Conservation (phyloP, 2,329 filamentous ascomycete genomes). For the Hymenoscyphus linearis region DNA sequence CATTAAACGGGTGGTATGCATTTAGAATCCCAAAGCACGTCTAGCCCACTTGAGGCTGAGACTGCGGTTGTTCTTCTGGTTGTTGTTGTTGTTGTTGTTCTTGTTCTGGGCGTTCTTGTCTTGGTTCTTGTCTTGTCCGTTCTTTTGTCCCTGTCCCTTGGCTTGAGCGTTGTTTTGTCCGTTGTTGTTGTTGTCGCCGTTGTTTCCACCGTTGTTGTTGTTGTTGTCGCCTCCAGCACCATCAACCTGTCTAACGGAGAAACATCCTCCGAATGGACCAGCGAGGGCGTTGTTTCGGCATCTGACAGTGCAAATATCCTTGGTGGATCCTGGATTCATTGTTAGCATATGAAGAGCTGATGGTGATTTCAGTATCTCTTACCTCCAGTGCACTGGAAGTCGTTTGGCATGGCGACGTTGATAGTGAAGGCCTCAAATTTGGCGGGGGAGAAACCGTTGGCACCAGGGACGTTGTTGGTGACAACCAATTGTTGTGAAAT, state of each 20-base stretch:
- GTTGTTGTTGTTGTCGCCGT: constrained; percentile 40
- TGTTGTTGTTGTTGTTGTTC: constrained; percentile 43
- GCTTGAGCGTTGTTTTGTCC: no score
- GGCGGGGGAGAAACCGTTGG: constrained; percentile 51
- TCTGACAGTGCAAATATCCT: constrained; percentile 56
- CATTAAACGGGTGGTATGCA: neutral
- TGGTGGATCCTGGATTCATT: constrained; percentile 52
- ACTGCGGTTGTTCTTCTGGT: neutral
- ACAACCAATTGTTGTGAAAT: constrained; percentile 50
- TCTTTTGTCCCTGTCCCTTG: no score
- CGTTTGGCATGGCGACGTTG: constrained; percentile 48
- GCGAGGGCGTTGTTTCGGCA: constrained; percentile 56
- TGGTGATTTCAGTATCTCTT: constrained; percentile 36
- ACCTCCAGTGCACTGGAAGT: constrained; percentile 55
- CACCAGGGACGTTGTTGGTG: constrained; percentile 53
- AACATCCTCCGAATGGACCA: constrained; percentile 58
- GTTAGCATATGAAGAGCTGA: constrained; percentile 35
- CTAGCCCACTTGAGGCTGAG: constrained; percentile 3
- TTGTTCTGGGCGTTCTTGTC: constrained; percentile 46
- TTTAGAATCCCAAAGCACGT: neutral
- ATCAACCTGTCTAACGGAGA: constrained; percentile 52
- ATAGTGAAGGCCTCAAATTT: constrained; percentile 44
- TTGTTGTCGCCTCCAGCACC: constrained; percentile 39
- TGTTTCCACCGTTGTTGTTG: constrained; percentile 42
- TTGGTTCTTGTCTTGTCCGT: no score